Evolutionary conservation across 768 basidiomycete genomes (phyloP).

Genomic region (Postia placenta): DNA sequence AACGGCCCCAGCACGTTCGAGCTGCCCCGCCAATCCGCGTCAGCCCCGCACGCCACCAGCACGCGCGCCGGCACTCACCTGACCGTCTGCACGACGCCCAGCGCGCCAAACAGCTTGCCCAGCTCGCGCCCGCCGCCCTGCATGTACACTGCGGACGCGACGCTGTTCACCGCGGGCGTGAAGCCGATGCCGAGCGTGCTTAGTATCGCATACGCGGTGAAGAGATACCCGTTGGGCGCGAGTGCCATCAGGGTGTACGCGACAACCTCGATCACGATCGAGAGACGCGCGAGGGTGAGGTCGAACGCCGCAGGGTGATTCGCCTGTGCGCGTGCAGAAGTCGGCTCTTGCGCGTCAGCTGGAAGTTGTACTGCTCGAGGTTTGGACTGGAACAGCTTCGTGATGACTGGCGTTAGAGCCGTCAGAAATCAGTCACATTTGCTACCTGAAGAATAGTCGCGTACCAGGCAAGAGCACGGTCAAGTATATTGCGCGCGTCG

Average conservation of each 20-base stretch:
- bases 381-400: slow-evolving; percentile 47
- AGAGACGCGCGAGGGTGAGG: slow-evolving; percentile 56
- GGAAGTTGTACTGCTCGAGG: slow-evolving; percentile 23
- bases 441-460: slow-evolving; percentile 10
- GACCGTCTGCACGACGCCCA: slow-evolving; percentile 69
- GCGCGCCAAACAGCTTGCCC: slow-evolving; percentile 74
- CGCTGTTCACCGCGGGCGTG: slow-evolving; percentile 60
- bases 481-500: slow-evolving; percentile 48
- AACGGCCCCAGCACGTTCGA: slow-evolving; percentile 66
- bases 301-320: slow-evolving; percentile 56
- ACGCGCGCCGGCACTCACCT: slow-evolving; percentile 34
- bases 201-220: slow-evolving; percentile 43
- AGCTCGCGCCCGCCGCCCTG: slow-evolving; percentile 52
- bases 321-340: slow-evolving; percentile 6
- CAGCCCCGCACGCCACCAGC: neutral
- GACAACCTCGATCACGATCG: slow-evolving; percentile 49
- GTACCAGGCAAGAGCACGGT: slow-evolving; percentile 55
- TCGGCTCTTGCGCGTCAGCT: slow-evolving; percentile 13
- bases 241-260: slow-evolving; percentile 41
- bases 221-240: slow-evolving; percentile 41
- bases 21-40: slow-evolving; percentile 27
- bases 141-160: slow-evolving; percentile 63
- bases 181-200: slow-evolving; percentile 59
- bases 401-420: slow-evolving; percentile 34
- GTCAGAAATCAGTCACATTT: neutral